These are phyloP conservation scores for Auriculariales sp. DNA, from an alignment of 768 basidiomycete genomes.

Conservation along the genomic window DNA sequence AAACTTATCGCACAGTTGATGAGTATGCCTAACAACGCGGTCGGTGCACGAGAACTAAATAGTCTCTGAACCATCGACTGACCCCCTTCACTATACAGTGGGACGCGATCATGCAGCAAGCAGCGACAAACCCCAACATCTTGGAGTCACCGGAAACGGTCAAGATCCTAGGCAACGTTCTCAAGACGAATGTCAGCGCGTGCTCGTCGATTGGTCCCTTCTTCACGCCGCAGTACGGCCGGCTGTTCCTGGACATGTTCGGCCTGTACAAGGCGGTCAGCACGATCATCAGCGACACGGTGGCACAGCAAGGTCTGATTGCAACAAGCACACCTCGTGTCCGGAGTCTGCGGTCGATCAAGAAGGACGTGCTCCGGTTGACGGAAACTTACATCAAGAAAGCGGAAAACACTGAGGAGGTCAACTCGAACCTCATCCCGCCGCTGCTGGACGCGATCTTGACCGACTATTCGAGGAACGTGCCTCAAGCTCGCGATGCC, in stretches of 20 bases:
- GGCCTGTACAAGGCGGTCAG: slow-evolving; percentile 96
- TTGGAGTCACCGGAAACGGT: slow-evolving; percentile 84
- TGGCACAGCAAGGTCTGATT: slow-evolving; percentile 74
- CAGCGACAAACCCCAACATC: slow-evolving; percentile 83
- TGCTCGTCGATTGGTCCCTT: slow-evolving; percentile 95
- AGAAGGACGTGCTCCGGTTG: slow-evolving; percentile 93
- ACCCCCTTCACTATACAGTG: slow-evolving; percentile 36
- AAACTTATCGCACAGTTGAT: slow-evolving; percentile 88
- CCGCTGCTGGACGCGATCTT: slow-evolving; percentile 91
- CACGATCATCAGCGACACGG: slow-evolving; percentile 86
- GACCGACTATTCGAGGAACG: slow-evolving; percentile 93
- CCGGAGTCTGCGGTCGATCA: slow-evolving; percentile 85
- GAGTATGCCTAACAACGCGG: slow-evolving; percentile 94
- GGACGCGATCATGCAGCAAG: slow-evolving; percentile 95
- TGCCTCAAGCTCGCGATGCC: slow-evolving; percentile 85
- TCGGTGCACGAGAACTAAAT: no score
- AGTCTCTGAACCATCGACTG: no score
- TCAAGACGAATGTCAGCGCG: slow-evolving; percentile 97
- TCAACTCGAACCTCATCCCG: slow-evolving; percentile 86
- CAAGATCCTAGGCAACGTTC: slow-evolving; percentile 89
- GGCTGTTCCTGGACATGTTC: slow-evolving; percentile 95
- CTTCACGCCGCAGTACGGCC: slow-evolving; percentile 92
- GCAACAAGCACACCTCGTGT: slow-evolving; percentile 97
- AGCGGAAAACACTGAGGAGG: slow-evolving; percentile 89
- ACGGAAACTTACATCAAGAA: slow-evolving; percentile 98